Evolutionary conservation across 768 basidiomycete species (phyloP).

Genomic region (Macrolepiota dolichaula): DNA sequence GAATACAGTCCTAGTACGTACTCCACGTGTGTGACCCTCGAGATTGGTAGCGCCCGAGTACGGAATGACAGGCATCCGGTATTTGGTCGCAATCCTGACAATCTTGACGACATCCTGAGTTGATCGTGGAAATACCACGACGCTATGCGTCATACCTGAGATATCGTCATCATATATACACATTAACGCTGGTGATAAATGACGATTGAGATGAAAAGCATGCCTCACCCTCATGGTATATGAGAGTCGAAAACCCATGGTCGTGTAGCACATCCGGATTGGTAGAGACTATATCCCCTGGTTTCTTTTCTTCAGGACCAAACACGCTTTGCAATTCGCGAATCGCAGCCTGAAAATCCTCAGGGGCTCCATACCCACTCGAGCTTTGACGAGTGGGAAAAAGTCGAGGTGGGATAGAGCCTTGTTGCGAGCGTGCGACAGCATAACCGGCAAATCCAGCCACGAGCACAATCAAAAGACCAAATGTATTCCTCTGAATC

Average conservation of each 20-base stretch:
- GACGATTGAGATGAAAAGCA: background rate
- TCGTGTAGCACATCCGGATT: constrained; percentile 45
- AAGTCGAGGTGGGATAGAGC: background rate
- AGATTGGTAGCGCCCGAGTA: constrained; percentile 82
- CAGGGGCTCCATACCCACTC: constrained; percentile 46
- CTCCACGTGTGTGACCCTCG: constrained; percentile 73
- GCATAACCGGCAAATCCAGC: background rate
- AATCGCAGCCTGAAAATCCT: constrained; percentile 54
- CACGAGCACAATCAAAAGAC: background rate
- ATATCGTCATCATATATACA: constrained; percentile 3
- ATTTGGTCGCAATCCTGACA: constrained; percentile 71
- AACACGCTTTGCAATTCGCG: constrained; percentile 43
- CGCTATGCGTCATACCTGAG: constrained; percentile 45
- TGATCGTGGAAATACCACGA: constrained; percentile 59
- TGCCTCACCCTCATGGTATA: constrained; percentile 45
- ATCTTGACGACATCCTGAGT: constrained; percentile 84
- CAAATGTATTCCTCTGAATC: background rate
- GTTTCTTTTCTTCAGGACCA: constrained; percentile 20
- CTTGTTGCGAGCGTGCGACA: background rate
- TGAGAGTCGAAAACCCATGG: constrained; percentile 55
- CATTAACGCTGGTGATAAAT: background rate
- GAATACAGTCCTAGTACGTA: constrained; percentile 26
- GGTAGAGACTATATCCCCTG: constrained; percentile 38
- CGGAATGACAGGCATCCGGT: constrained; percentile 72
- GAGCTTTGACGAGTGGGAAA: constrained; percentile 9